These are phyloP conservation scores for Candida maesae DNA, from an alignment of 805 yeast species.

Conservation along the genomic window DNA sequence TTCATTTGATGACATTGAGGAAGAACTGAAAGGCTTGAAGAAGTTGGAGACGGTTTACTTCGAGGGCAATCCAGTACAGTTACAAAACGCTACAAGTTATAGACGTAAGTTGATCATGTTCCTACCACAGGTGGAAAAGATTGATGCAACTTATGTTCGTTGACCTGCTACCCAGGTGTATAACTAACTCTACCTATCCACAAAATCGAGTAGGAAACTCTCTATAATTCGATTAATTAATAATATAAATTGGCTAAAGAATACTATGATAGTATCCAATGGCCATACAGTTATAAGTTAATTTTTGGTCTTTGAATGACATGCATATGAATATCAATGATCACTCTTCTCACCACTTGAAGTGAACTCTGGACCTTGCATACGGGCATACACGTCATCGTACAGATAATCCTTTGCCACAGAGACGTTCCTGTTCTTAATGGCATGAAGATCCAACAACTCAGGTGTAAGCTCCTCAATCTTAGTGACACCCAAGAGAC, in stretches of 20 bases:
- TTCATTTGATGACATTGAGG: constrained; percentile 63
- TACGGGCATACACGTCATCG: constrained; percentile 50
- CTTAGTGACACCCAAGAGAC: constrained; percentile 67
- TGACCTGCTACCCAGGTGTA: too few species aligned
- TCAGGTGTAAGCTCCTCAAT: constrained; percentile 56
- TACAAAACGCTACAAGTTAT: constrained; percentile 70
- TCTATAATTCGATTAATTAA: too few species aligned
- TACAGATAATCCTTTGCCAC: constrained; percentile 57
- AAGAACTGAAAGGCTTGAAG: constrained; percentile 58
- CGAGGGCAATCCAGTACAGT: constrained; percentile 89
- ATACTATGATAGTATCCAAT: too few species aligned
- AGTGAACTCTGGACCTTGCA: constrained; percentile 52
- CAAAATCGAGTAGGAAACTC: too few species aligned
- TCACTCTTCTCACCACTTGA: constrained; percentile 17
- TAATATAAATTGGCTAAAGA: too few species aligned
- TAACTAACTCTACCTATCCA: too few species aligned
- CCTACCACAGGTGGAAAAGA: constrained; percentile 67
- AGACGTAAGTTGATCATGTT: constrained; percentile 76
- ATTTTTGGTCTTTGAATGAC: too few species aligned
- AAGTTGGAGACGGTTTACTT: constrained; percentile 84
- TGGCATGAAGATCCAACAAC: constrained; percentile 53
- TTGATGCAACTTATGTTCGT: constrained; percentile 81
- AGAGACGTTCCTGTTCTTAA: constrained; percentile 37
- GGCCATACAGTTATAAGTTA: too few species aligned
- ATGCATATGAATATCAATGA: too few species aligned